These are phyloP conservation scores for Hysterium pulicare DNA, from an alignment of 2,329 filamentous ascomycete genomes.

Conservation along the genomic window DNA sequence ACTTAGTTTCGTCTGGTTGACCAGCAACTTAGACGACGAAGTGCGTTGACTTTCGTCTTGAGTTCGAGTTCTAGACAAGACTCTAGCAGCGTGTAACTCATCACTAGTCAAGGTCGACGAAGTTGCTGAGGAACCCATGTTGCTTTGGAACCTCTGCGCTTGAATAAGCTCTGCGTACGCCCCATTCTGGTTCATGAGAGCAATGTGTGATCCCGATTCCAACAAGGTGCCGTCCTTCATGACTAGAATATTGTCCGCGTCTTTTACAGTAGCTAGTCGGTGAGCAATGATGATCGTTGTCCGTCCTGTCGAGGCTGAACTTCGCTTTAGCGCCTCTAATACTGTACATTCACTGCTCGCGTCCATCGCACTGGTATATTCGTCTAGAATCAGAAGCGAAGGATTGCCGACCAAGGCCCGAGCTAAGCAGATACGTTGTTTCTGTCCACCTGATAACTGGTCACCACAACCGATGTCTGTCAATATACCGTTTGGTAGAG, in stretches of 20 bases:
- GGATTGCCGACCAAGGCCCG: slow-evolving; percentile 33
- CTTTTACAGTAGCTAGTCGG: slow-evolving; percentile 33
- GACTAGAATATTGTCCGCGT: slow-evolving; percentile 37
- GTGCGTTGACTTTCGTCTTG: slow-evolving; percentile 3
- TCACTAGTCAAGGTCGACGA: slow-evolving; percentile 14
- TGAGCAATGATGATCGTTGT: slow-evolving; percentile 38
- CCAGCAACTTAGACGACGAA: not conserved
- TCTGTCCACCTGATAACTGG: slow-evolving; percentile 37
- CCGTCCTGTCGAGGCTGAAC: slow-evolving; percentile 23
- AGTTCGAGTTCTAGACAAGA: not conserved
- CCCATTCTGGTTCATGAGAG: slow-evolving; percentile 23
- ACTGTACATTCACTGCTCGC: slow-evolving; percentile 31
- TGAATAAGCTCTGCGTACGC: slow-evolving; percentile 31
- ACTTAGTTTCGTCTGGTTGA: slow-evolving; percentile 1
- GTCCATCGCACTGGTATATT: slow-evolving; percentile 36
- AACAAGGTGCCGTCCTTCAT: slow-evolving; percentile 31
- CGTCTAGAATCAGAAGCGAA: slow-evolving; percentile 32
- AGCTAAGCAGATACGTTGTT: slow-evolving; percentile 37
- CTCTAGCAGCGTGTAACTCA: too few species aligned
- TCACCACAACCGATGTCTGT: slow-evolving; percentile 32
- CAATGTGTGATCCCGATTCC: slow-evolving; percentile 32
- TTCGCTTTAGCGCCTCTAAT: slow-evolving; percentile 27
- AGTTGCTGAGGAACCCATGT: slow-evolving; percentile 15
- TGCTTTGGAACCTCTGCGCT: slow-evolving; percentile 35
- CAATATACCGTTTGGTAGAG: slow-evolving; percentile 32